Evolutionary conservation across 805 yeast species (phyloP).

Genomic region (Yarrowia osloensis): DNA sequence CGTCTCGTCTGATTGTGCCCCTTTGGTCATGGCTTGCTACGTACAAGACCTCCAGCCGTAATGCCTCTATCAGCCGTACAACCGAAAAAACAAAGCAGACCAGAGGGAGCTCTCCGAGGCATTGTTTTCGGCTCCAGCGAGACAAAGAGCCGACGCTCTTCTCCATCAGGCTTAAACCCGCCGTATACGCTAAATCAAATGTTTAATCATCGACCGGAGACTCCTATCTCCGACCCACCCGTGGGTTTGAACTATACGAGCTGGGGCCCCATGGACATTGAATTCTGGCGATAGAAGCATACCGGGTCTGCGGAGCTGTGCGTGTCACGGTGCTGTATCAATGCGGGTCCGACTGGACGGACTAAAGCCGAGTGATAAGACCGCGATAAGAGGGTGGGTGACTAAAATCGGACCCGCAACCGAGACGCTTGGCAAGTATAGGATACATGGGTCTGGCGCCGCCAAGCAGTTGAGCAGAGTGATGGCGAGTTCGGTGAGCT

Average conservation of each 20-base stretch:
- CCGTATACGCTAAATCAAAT: background rate
- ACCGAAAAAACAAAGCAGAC: conserved; percentile 7
- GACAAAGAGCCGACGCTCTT: no score
- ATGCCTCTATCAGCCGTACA: no score
- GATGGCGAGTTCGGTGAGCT: no score
- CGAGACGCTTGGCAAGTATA: no score
- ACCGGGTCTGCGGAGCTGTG: background rate
- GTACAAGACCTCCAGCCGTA: no score
- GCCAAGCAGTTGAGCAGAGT: no score
- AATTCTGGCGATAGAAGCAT: background rate
- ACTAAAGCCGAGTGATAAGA: background rate
- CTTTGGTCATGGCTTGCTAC: no score
- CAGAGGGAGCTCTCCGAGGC: background rate
- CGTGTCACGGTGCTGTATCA: background rate
- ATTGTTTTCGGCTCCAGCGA: background rate
- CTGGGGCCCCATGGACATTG: background rate
- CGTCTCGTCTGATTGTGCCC: no score
- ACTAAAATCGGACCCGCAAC: no score
- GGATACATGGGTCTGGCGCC: no score
- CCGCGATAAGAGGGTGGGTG: no score
- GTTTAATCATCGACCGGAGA: background rate
- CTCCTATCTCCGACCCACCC: background rate
- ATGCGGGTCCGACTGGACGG: background rate
- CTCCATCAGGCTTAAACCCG: background rate
- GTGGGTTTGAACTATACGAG: background rate